Conservation (phyloP, 139 green algal species). For the Micractinium sp. region DNA sequence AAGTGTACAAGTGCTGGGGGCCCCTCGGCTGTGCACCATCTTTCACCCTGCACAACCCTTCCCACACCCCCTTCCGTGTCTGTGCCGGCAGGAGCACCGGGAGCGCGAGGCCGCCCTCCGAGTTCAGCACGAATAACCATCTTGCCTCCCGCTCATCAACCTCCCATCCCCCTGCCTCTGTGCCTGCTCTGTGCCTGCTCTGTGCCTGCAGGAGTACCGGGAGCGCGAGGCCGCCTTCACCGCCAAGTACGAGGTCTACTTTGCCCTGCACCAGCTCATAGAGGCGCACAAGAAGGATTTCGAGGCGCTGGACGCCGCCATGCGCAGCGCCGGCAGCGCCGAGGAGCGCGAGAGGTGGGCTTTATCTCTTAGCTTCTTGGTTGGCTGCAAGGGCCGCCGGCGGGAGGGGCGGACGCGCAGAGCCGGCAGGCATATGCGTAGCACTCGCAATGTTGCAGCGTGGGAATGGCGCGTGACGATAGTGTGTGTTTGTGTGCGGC, state of each 20-base stretch:
- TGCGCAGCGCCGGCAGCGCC: background rate
- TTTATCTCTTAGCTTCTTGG: too few relatives aligned
- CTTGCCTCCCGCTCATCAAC: background rate
- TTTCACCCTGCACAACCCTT: too few relatives aligned
- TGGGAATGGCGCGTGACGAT: background rate
- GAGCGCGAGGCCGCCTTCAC: slow-evolving; percentile 24
- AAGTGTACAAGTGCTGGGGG: too few relatives aligned
- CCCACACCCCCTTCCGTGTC: too few relatives aligned
- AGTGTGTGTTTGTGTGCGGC: background rate
- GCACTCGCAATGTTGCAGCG: too few relatives aligned
- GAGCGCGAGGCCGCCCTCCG: too few relatives aligned
- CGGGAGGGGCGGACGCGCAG: too few relatives aligned
- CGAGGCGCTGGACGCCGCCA: slow-evolving; percentile 25
- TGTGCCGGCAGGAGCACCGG: too few relatives aligned
- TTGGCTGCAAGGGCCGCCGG: too few relatives aligned
- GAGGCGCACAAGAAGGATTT: slow-evolving; percentile 45
- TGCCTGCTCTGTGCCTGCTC: too few relatives aligned
- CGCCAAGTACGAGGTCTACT: slow-evolving; percentile 35
- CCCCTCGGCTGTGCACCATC: too few relatives aligned
- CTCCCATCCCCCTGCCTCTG: background rate
- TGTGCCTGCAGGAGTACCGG: slow-evolving; percentile 18
- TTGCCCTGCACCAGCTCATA: slow-evolving; percentile 42
- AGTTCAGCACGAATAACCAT: too few relatives aligned
- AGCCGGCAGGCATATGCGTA: background rate
- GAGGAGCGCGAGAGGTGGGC: slow-evolving; percentile 10